Conservation (phyloP, 1,139 yeast species). For the Wickerhamomyces sp. region DNA sequence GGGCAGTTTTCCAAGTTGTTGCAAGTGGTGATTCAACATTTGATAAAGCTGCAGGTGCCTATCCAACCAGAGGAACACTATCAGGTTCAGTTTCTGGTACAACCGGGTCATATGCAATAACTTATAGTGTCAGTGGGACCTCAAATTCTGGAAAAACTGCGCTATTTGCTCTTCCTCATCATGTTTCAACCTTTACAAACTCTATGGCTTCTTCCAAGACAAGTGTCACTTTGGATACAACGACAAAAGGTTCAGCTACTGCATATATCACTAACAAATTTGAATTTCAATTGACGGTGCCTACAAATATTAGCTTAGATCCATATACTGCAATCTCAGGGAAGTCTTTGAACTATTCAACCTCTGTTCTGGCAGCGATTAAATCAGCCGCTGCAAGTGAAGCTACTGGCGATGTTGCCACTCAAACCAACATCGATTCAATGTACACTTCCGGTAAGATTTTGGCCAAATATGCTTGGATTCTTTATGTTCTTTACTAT, state of each 20-base stretch:
- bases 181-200: conserved; percentile 41
- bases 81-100: conserved; percentile 23
- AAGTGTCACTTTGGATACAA: conserved; percentile 49
- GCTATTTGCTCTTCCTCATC: conserved; percentile 66
- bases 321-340: conserved; percentile 53
- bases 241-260: conserved; percentile 63
- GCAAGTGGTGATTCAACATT: conserved; percentile 40
- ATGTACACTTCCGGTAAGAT: conserved; percentile 78
- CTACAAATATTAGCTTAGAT: conserved; percentile 46
- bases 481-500: conserved; percentile 57
- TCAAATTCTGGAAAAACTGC: conserved; percentile 31
- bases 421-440: conserved; percentile 59
- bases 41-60: conserved; percentile 53
- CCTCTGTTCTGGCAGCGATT: conserved; percentile 37
- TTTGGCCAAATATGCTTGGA: conserved; percentile 69
- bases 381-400: conserved; percentile 47
- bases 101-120: conserved; percentile 32
- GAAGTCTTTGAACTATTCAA: conserved; percentile 32
- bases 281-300: conserved; percentile 42
- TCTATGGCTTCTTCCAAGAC: conserved; percentile 23
- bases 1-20: conserved; percentile 32
- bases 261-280: conserved; percentile 50
- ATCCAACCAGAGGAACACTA: conserved; percentile 30
- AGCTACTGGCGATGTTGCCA: conserved; percentile 47
- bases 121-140: conserved; percentile 32